phyloP scores from a whole-genome alignment of 2,329 filamentous ascomycete species.

The Furcasterigmium sp. region DNA sequence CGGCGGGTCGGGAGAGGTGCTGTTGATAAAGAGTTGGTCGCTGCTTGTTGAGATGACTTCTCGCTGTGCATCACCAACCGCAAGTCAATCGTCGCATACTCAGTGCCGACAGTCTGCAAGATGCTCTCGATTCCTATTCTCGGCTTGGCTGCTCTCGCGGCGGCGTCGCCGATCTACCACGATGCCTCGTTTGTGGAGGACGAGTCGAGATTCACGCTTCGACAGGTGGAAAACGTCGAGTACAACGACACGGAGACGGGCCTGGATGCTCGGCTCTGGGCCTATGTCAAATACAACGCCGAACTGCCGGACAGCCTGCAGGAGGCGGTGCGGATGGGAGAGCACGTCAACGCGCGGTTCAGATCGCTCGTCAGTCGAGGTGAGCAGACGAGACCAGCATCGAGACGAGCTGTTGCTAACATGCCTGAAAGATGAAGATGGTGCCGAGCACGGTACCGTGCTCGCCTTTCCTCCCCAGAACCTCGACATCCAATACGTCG shows the following conservation, averaged over 20 bases:
- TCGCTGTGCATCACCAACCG: too few relatives aligned
- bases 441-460: slow-evolving; percentile 15
- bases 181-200: too few relatives aligned
- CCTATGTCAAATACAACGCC: slow-evolving; percentile 30
- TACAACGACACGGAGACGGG: slow-evolving; percentile 18
- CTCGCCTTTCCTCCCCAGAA: slow-evolving; percentile 21
- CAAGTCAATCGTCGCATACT: too few relatives aligned
- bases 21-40: too few relatives aligned
- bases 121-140: too few relatives aligned
- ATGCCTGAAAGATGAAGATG: slow-evolving; percentile 5
- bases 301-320: slow-evolving; percentile 20
- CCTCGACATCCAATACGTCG: slow-evolving; percentile 52
- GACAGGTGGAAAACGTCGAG: slow-evolving; percentile 25
- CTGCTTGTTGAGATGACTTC: too few relatives aligned
- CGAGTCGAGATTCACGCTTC: slow-evolving; percentile 17
- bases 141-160: too few relatives aligned
- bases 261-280: slow-evolving; percentile 26
- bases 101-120: too few relatives aligned
- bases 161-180: too few relatives aligned
- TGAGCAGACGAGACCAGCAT: background rate
- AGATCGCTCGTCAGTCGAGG: slow-evolving; percentile 6
- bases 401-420: background rate
- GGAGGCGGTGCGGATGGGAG: slow-evolving; percentile 15
- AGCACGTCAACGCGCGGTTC: slow-evolving; percentile 18
- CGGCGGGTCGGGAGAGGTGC: too few relatives aligned